phyloP scores from a whole-genome alignment of 345 rosid species.

The Heritiera littoralis region DNA sequence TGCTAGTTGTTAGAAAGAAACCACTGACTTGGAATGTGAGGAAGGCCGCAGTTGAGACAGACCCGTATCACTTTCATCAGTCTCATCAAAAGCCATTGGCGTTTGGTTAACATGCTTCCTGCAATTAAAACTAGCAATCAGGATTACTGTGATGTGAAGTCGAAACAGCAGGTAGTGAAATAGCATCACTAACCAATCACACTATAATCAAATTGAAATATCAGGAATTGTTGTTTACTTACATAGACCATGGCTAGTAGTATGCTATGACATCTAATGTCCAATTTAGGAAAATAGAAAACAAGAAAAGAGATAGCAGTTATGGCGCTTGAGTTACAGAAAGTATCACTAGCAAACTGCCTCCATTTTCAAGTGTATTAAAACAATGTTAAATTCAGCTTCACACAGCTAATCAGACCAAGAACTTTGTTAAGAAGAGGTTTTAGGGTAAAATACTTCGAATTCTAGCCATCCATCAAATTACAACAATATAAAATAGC shows the following conservation, averaged over 20 bases:
- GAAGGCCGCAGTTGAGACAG: slow-evolving; percentile 50
- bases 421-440: too few species aligned
- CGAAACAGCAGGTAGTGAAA: background rate
- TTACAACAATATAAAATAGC: background rate
- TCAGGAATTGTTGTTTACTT: background rate
- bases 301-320: background rate
- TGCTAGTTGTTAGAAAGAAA: slow-evolving; percentile 46
- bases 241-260: background rate
- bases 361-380: too few species aligned
- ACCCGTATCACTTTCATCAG: slow-evolving; percentile 61
- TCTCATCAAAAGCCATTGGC: slow-evolving; percentile 47
- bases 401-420: too few species aligned
- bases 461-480: background rate
- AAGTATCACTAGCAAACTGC: background rate
- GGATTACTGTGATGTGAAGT: background rate
- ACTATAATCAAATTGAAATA: background rate
- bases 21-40: slow-evolving; percentile 54
- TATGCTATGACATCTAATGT: too few species aligned
- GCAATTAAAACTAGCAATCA: slow-evolving; percentile 29
- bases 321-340: background rate
- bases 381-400: too few species aligned
- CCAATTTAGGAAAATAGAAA: too few species aligned
- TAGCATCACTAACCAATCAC: background rate
- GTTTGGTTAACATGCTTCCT: slow-evolving; percentile 45
- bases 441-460: too few species aligned